Percentiles rank a stretch among this genome's conserved stretches.
Conservation (phyloP, 164 flowering plant genomes). For the Santalum album region DNA sequence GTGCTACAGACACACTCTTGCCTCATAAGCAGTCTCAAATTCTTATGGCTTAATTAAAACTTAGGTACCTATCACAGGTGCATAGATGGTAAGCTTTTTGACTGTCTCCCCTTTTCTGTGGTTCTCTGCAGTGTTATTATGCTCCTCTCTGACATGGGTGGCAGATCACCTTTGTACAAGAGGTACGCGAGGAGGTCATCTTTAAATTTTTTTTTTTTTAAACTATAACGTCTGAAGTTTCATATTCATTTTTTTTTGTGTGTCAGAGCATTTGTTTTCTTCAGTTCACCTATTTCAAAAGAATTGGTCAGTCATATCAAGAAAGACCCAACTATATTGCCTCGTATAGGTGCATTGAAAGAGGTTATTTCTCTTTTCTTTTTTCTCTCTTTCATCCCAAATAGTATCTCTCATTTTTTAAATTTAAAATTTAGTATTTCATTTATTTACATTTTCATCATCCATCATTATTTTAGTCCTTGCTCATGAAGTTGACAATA, state of each 20-base stretch:
- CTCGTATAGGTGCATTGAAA: conserved; percentile 86
- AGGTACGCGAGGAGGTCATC: conserved; percentile 47
- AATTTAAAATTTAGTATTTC: too few species aligned
- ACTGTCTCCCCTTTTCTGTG: conserved; percentile 11
- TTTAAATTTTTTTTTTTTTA: conserved; percentile 2
- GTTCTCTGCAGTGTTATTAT: conserved; percentile 63
- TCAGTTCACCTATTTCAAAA: conserved; percentile 74
- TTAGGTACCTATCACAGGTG: not conserved
- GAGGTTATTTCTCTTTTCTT: conserved; percentile 42
- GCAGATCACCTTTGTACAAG: conserved; percentile 78
- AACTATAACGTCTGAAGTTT: not conserved
- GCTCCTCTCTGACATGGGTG: conserved; percentile 97
- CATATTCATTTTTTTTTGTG: conserved; percentile 7
- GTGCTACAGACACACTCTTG: too few species aligned
- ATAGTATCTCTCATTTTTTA: too few species aligned
- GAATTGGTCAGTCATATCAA: conserved; percentile 73
- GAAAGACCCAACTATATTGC: conserved; percentile 72
- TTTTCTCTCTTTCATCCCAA: not conserved
- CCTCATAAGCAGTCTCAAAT: too few species aligned
- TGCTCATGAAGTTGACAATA: too few species aligned
- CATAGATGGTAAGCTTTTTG: not conserved
- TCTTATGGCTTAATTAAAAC: too few species aligned
- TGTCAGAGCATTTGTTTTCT: conserved; percentile 89
- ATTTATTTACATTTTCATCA: not conserved
- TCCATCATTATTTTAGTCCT: not conserved